Conservation (phyloP, 225 moss, liverwort and hornwort genomes). For the Polytrichum formosum region DNA sequence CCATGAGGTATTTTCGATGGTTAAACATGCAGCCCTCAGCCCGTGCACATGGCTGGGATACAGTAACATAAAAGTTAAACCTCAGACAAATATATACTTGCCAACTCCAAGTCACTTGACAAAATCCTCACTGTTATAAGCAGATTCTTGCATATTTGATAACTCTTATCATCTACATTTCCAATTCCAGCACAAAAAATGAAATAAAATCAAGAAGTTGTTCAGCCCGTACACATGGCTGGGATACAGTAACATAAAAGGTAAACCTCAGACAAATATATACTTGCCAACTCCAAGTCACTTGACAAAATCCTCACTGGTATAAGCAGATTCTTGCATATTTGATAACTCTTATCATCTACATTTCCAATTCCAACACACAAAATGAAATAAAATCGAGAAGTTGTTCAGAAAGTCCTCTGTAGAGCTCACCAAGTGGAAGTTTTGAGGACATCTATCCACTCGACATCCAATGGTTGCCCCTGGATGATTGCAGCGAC, state of each 20-base stretch:
- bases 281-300: conserved; percentile 1
- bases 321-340: no score
- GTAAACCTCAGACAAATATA: no score
- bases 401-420: not conserved
- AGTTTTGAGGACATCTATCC: conserved; percentile 79
- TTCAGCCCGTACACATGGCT: conserved; percentile 86
- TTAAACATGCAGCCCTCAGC: conserved; percentile 76
- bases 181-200: no score
- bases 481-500: conserved; percentile 72
- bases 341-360: no score
- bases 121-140: not conserved
- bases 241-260: conserved; percentile 25
- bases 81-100: no score
- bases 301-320: not conserved
- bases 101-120: conserved; percentile 1
- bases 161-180: no score
- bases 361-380: no score
- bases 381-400: no score
- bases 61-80: conserved; percentile 14
- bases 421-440: conserved; percentile 60
- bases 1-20: conserved; percentile 81
- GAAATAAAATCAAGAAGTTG: no score
- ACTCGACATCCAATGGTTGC: conserved; percentile 87
- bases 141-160: no score
- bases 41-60: conserved; percentile 78